phyloP scores from a whole-genome alignment of 2,329 filamentous ascomycete genomes.

The Aspergillus sojae region DNA sequence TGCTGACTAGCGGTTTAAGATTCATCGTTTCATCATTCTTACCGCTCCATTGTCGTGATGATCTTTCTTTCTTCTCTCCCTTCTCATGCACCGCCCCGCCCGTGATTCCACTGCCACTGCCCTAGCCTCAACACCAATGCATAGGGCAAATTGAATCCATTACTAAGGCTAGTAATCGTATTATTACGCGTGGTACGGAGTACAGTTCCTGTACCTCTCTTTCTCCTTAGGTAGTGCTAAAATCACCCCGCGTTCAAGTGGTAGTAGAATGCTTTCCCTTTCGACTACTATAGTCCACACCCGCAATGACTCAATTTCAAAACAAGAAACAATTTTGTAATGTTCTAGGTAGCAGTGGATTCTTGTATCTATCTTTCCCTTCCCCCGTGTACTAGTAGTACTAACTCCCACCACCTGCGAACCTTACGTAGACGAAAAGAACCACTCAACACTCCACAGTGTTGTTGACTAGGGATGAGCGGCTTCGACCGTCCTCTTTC shows the following conservation, averaged over 20 bases:
- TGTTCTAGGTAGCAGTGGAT: neutral
- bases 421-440: conserved; percentile 7
- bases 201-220: neutral
- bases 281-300: conserved; percentile 2
- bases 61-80: conserved; percentile 26
- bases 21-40: conserved; percentile 23
- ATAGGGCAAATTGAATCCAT: neutral
- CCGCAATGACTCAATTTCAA: neutral
- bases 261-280: neutral
- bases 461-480: conserved; percentile 18
- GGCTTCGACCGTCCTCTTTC: conserved; percentile 12
- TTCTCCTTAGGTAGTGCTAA: neutral
- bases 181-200: conserved; percentile 15
- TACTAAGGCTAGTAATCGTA: conserved; percentile 4
- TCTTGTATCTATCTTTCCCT: conserved; percentile 5
- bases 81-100: conserved; percentile 31
- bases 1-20: conserved; percentile 21
- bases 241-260: conserved; percentile 14
- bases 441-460: conserved; percentile 12
- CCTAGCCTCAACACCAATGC: conserved; percentile 29
- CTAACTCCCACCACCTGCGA: conserved; percentile 3
- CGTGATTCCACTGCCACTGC: conserved; percentile 33
- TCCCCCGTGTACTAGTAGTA: neutral
- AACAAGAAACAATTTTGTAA: neutral
- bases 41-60: conserved; percentile 24